Percentiles rank a stretch among this genome's conserved stretches.
Conservation (phyloP, 768 basidiomycete species). For the Mrakia blollopis region DNA sequence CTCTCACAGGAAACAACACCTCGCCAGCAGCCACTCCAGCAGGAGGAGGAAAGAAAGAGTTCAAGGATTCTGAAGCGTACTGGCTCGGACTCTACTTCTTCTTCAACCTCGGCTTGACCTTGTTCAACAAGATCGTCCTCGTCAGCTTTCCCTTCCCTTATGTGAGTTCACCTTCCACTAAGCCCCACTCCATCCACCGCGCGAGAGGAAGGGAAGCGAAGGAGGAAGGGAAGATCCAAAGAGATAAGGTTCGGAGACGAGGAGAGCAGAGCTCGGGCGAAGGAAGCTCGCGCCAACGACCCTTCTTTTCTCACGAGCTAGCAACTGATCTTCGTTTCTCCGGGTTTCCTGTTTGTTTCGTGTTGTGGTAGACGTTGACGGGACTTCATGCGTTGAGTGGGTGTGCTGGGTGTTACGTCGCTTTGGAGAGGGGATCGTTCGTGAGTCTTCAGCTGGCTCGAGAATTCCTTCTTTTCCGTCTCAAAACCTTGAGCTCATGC, state of each 20-base stretch:
- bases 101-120: conserved; percentile 84
- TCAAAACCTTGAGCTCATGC: background rate
- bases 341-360: background rate
- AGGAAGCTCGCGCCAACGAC: background rate
- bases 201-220: background rate
- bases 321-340: background rate
- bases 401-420: conserved; percentile 66
- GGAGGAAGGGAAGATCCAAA: background rate
- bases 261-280: background rate
- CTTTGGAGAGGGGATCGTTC: conserved; percentile 58
- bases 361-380: conserved; percentile 60
- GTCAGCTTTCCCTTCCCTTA: conserved; percentile 93
- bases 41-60: background rate
- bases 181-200: background rate
- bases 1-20: too few species aligned
- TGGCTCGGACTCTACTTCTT: conserved; percentile 81
- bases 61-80: conserved; percentile 39
- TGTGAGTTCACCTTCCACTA: conserved; percentile 37
- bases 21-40: background rate
- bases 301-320: too few species aligned
- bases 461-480: background rate
- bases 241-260: background rate
- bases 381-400: conserved; percentile 86
- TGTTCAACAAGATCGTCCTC: conserved; percentile 92
- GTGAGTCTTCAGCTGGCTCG: conserved; percentile 44